phyloP scores from a whole-genome alignment of 2,329 filamentous ascomycete genomes.

The Kalmusia sp. region DNA sequence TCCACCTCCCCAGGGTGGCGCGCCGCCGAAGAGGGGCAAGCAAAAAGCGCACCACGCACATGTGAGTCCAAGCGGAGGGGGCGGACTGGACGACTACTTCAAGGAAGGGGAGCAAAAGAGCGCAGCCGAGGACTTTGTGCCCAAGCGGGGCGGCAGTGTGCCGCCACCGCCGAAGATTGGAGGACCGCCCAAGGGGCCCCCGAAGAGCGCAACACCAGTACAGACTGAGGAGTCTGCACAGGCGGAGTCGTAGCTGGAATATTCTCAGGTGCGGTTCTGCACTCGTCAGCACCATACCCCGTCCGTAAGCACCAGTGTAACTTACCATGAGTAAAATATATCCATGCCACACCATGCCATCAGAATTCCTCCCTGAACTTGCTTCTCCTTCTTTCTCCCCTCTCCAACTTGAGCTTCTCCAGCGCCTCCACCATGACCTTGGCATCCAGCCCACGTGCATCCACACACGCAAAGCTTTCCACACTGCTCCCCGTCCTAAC shows the following conservation, averaged over 20 bases:
- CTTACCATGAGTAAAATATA: background rate
- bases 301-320: background rate
- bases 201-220: constrained; percentile 36
- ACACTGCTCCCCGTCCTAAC: constrained; percentile 13
- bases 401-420: constrained; percentile 17
- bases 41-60: constrained; percentile 41
- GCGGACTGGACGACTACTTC: constrained; percentile 54
- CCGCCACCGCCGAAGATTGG: constrained; percentile 47
- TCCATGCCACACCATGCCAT: background rate
- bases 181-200: constrained; percentile 48
- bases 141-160: constrained; percentile 36
- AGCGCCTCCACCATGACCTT: background rate
- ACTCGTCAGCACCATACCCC: no score
- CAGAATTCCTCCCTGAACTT: constrained; percentile 41
- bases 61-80: constrained; percentile 33
- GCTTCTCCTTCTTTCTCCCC: constrained; percentile 33
- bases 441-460: background rate
- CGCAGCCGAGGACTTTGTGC: constrained; percentile 48
- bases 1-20: constrained; percentile 33
- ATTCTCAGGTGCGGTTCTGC: background rate
- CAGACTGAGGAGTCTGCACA: constrained; percentile 18
- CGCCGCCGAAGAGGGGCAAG: constrained; percentile 35
- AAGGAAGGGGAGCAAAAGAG: constrained; percentile 55
- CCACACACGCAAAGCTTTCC: constrained; percentile 9
- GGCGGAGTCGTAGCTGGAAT: background rate